Conservation (phyloP, 345 rosid species). For the Angophora floribunda region DNA sequence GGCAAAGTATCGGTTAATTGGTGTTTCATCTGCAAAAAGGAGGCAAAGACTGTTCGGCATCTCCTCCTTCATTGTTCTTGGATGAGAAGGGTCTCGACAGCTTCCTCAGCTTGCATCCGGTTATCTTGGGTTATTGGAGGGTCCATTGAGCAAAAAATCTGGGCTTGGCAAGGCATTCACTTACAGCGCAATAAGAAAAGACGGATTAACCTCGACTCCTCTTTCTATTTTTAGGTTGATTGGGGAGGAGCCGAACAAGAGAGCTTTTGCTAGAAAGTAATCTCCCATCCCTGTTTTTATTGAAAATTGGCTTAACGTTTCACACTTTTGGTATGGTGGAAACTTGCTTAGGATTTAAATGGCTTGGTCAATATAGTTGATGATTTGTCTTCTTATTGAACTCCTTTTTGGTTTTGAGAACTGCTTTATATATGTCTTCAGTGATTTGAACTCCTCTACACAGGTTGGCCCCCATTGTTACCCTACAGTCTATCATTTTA, state of each 20-base stretch:
- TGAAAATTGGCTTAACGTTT: neutral
- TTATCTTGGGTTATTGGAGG: too few relatives aligned
- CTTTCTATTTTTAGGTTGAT: too few relatives aligned
- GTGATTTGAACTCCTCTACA: neutral
- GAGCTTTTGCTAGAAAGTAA: neutral
- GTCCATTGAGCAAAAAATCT: neutral
- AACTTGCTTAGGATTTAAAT: neutral
- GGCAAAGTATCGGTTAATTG: too few relatives aligned
- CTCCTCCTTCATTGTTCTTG: neutral
- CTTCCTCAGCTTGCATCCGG: too few relatives aligned
- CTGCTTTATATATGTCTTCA: neutral
- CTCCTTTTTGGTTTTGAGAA: neutral
- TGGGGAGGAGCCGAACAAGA: neutral
- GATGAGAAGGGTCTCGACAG: too few relatives aligned
- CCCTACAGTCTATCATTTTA: neutral
- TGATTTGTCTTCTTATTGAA: neutral
- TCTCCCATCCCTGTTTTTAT: neutral
- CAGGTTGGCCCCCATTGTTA: neutral
- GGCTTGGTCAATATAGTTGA: neutral
- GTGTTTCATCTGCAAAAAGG: too few relatives aligned
- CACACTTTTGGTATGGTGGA: neutral
- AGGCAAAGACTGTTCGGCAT: neutral
- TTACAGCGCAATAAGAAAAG: neutral
- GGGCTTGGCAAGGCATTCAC: neutral
- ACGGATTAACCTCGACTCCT: neutral